phyloP scores from a whole-genome alignment of 73 alveolate species.

The Tetrahymena elliotti region DNA sequence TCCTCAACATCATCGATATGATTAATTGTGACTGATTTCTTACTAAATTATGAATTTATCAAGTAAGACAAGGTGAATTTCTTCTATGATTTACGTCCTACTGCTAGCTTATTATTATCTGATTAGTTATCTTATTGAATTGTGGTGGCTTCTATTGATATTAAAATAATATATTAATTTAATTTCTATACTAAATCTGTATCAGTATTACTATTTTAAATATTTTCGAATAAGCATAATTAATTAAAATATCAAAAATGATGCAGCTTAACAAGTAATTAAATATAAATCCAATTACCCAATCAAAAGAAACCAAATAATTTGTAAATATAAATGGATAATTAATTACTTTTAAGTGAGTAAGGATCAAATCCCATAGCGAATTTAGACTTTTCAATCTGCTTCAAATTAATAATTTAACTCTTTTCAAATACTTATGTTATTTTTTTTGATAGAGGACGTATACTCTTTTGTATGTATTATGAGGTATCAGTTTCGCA shows the following conservation, averaged over 20 bases:
- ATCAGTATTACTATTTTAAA: not conserved
- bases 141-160: not conserved
- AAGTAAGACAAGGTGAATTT: not conserved
- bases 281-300: not conserved
- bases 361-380: not conserved
- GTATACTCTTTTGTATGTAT: not conserved
- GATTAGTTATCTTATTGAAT: not conserved
- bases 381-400: not conserved
- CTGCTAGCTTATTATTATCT: not conserved
- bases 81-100: not conserved
- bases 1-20: not conserved
- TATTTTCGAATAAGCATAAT: too few relatives aligned
- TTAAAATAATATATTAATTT: not conserved
- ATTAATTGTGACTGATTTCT: not conserved
- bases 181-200: not conserved
- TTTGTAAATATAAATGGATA: too few relatives aligned
- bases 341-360: not conserved
- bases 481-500: not conserved
- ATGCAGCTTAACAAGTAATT: too few relatives aligned
- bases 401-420: not conserved
- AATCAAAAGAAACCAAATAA: too few relatives aligned
- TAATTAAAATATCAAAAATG: too few relatives aligned
- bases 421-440: not conserved
- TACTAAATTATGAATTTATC: not conserved
- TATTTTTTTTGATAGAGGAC: not conserved